Conservation (phyloP, 2,329 filamentous ascomycete genomes). For the Elsinoe necatrix region DNA sequence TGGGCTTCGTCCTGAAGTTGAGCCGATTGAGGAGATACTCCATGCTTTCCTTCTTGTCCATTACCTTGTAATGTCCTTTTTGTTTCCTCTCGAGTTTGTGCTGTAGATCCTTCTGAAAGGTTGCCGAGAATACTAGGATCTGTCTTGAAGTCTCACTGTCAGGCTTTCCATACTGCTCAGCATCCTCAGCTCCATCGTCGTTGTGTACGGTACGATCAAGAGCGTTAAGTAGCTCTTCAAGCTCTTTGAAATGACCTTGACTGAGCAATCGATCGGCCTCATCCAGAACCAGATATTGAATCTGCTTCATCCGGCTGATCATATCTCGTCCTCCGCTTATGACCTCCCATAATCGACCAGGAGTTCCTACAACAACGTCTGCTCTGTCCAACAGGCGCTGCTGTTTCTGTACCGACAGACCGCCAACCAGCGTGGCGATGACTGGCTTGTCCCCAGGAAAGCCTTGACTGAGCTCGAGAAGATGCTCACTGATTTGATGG, state of each 20-base stretch:
- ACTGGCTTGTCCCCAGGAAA: slow-evolving; percentile 52
- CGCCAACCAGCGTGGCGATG: slow-evolving; percentile 84
- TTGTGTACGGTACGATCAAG: slow-evolving; percentile 51
- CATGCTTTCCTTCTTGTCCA: slow-evolving; percentile 72
- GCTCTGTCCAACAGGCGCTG: slow-evolving; percentile 73
- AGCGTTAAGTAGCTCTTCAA: slow-evolving; percentile 75
- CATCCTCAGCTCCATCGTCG: slow-evolving; percentile 32
- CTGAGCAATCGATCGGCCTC: slow-evolving; percentile 89
- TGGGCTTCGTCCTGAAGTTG: slow-evolving; percentile 75
- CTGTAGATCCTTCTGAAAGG: slow-evolving; percentile 84
- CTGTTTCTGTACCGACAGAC: slow-evolving; percentile 90
- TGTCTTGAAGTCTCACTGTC: slow-evolving; percentile 45
- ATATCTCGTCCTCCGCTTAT: slow-evolving; percentile 66
- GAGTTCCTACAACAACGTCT: slow-evolving; percentile 81
- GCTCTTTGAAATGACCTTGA: slow-evolving; percentile 90
- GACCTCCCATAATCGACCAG: slow-evolving; percentile 89
- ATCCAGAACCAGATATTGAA: slow-evolving; percentile 81
- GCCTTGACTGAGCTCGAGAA: slow-evolving; percentile 62
- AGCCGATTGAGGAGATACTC: slow-evolving; percentile 86
- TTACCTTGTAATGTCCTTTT: slow-evolving; percentile 51
- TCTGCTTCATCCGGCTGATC: slow-evolving; percentile 59
- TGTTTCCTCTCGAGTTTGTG: slow-evolving; percentile 79
- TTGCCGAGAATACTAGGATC: slow-evolving; percentile 93
- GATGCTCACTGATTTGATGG: slow-evolving; percentile 79
- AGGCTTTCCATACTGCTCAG: slow-evolving; percentile 41